Evolutionary conservation across 257 asterid species (phyloP), one percentile per base, ranked within the genome.

Genomic region (Cruciata laevipes): DNA sequence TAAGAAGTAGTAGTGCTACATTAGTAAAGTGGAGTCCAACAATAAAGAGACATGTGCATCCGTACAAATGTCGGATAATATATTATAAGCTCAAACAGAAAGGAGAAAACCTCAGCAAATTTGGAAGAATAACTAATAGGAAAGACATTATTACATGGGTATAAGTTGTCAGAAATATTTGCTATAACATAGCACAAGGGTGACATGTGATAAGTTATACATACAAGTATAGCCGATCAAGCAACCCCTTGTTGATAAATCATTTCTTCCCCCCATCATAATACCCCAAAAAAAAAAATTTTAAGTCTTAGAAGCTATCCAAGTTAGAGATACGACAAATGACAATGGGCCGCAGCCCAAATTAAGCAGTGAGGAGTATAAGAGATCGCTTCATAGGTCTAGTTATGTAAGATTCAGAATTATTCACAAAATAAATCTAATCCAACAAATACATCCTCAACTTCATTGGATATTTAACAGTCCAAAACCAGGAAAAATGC

Each of bases 401-500:
- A 62, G 21, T 8, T 18, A 10, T 35, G 42, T 25, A 32, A 62
- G 5, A 31, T 31, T 20, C 8, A 62, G 18, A 51, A 18, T 61
- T 16, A 32, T n/a, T 21, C 53, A 62, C 14, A 32, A 61, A 70
- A 62, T 25, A 63, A 20, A 24, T 51, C 7, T 2, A 10, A 18
- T 51, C 13, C 9, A 25, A 25, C 4, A 71, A 24, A 56, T 17
- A 20, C 27, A 69, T 33, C 11, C 7, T 32, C n/a, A 6, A 11
- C 52, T 40, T 25, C 30, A 4, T 18, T 30, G 7, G 44, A 37
- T 21, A 27, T 20, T 49, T 33, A 61, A 52, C n/a, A 52, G 71
- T 67, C 71, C 62, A 67, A 52, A 44, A 18, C 20, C 11, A 32
- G 63, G 71, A 47, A 53, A 30, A 70, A 49, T 20, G 18, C 20